Conservation (phyloP, 177 flowering plant genomes). For the Tripterygium wilfordii region DNA sequence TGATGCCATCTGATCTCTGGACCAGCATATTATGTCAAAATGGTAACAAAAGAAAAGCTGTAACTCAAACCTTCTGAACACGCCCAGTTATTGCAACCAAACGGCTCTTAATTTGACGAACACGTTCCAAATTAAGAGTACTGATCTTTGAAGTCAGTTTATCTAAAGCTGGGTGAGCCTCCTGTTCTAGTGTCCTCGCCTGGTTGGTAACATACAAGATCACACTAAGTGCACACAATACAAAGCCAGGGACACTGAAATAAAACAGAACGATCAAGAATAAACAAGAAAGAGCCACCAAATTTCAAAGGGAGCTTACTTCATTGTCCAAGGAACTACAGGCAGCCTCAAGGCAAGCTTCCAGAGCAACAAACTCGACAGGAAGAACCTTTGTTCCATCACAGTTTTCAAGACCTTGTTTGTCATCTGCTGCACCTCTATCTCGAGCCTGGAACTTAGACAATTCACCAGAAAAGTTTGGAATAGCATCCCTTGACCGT, state of each 20-base stretch:
- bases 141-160: constrained; percentile 94
- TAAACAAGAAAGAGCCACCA: too few species aligned
- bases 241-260: background rate
- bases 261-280: background rate
- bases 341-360: constrained; percentile 95
- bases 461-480: constrained; percentile 30
- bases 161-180: constrained; percentile 96
- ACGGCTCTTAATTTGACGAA: constrained; percentile 92
- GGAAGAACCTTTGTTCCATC: constrained; percentile 78
- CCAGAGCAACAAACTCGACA: constrained; percentile 88
- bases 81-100: constrained; percentile 97
- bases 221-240: background rate
- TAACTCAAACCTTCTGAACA: constrained; percentile 84
- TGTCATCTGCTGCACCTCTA: constrained; percentile 31
- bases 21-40: too few species aligned
- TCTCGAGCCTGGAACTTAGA: constrained; percentile 20
- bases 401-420: constrained; percentile 38
- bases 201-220: constrained; percentile 17
- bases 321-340: constrained; percentile 83
- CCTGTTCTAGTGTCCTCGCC: constrained; percentile 93
- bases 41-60: too few species aligned
- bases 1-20: too few species aligned
- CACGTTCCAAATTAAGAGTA: constrained; percentile 97
- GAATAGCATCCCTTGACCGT: constrained; percentile 32
- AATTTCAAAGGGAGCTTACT: constrained; percentile 36